phyloP scores from a whole-genome alignment of 495 filamentous ascomycete species.

The Hypoxylon crocopeplum region DNA sequence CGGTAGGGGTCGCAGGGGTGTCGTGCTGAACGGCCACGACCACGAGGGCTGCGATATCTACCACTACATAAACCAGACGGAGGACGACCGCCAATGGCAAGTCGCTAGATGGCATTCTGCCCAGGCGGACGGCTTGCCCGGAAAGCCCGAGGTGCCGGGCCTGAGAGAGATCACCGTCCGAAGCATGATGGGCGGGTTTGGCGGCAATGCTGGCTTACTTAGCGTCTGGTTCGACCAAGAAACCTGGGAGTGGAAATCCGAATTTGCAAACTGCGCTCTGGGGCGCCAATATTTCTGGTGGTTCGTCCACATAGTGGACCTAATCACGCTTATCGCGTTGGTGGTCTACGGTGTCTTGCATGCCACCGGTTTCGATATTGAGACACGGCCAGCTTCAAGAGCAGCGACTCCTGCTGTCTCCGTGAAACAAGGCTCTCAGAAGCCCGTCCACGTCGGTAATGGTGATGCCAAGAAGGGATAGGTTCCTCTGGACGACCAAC shows the following conservation, averaged over 20 bases:
- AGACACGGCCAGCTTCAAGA: conserved; percentile 17
- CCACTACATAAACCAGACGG: conserved; percentile 71
- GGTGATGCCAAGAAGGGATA: conserved; percentile 23
- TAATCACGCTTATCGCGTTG: conserved; percentile 57
- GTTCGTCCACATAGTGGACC: conserved; percentile 76
- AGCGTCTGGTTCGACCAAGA: conserved; percentile 85
- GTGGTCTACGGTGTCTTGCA: conserved; percentile 39
- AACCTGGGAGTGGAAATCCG: conserved; percentile 77
- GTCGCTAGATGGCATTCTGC: conserved; percentile 52
- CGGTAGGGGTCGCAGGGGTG: conserved; percentile 65
- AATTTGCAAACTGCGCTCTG: conserved; percentile 75
- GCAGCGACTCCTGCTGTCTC: background rate
- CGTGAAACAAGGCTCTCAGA: background rate
- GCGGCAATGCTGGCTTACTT: conserved; percentile 85
- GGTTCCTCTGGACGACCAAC: background rate
- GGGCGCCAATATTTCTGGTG: conserved; percentile 96
- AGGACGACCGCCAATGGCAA: conserved; percentile 52
- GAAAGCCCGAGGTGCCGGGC: conserved; percentile 52
- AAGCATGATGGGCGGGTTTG: conserved; percentile 98
- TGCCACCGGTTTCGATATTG: conserved; percentile 31
- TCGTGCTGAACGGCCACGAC: conserved; percentile 92
- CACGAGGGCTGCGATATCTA: conserved; percentile 91
- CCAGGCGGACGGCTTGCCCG: conserved; percentile 36
- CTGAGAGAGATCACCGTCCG: conserved; percentile 91
- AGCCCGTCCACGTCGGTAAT: conserved; percentile 2